Evolutionary conservation across 441 rosid genomes (phyloP).

Genomic region (Bruguiera hainesii): DNA sequence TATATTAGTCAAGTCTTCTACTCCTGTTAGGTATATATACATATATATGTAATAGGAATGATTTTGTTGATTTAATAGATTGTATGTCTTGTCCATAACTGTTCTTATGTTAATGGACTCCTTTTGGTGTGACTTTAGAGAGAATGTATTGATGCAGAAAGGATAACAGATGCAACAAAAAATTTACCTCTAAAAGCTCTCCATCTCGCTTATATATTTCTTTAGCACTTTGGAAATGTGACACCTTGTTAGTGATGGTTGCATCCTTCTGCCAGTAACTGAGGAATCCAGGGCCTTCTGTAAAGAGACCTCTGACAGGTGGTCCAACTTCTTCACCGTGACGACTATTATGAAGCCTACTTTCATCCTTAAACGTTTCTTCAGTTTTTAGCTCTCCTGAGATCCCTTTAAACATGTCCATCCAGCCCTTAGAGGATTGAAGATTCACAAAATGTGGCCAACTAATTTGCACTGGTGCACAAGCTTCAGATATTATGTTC

Average conservation of each 20-base stretch:
- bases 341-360: constrained; percentile 31
- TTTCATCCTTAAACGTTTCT: constrained; percentile 36
- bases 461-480: constrained; percentile 52
- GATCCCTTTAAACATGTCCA: constrained; percentile 40
- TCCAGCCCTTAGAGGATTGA: constrained; percentile 57
- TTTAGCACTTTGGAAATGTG: constrained; percentile 55
- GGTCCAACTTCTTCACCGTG: constrained; percentile 37
- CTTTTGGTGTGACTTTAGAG: not conserved
- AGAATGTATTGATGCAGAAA: constrained; percentile 6
- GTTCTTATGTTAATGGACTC: too few relatives aligned
- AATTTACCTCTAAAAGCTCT: constrained; percentile 82
- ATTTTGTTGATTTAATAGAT: too few relatives aligned
- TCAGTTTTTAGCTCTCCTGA: constrained; percentile 34
- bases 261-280: constrained; percentile 61
- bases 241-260: constrained; percentile 36
- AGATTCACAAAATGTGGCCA: constrained; percentile 39
- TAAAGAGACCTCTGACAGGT: constrained; percentile 34
- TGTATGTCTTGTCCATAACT: too few relatives aligned
- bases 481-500: constrained; percentile 54
- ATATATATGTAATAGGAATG: not conserved
- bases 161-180: constrained; percentile 18
- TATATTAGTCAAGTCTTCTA: not conserved
- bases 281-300: constrained; percentile 38
- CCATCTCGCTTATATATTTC: constrained; percentile 83
- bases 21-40: not conserved